A percentile compares a stretch with the other conserved stretches of the same genome.
Conservation (phyloP, 805 yeast species). For the Grigorovia transvaalensis region DNA sequence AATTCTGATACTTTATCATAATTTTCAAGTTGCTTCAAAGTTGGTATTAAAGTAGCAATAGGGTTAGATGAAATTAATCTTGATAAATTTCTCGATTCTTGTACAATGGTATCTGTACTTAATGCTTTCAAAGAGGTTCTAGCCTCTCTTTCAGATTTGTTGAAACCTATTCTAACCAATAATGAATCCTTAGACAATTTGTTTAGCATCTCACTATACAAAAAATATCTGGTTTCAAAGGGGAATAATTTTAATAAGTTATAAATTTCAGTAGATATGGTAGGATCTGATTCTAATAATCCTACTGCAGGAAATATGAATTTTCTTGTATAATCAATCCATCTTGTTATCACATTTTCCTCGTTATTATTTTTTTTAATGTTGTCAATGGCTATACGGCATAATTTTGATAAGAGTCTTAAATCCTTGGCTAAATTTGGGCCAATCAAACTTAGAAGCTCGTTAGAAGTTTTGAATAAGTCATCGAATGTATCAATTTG, state of each 20-base stretch:
- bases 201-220: slow-evolving; percentile 70
- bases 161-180: slow-evolving; percentile 46
- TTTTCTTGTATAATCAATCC: slow-evolving; percentile 57
- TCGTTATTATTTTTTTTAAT: slow-evolving; percentile 16
- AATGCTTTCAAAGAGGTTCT: slow-evolving; percentile 69
- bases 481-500: slow-evolving; percentile 31
- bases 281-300: slow-evolving; percentile 44
- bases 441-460: slow-evolving; percentile 45
- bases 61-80: slow-evolving; percentile 70
- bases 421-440: slow-evolving; percentile 41
- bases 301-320: slow-evolving; percentile 56
- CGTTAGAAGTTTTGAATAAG: slow-evolving; percentile 38
- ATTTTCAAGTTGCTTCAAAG: slow-evolving; percentile 78
- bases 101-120: slow-evolving; percentile 65
- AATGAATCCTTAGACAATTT: slow-evolving; percentile 47
- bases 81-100: slow-evolving; percentile 64
- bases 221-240: slow-evolving; percentile 53
- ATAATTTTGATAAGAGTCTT: slow-evolving; percentile 42
- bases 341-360: slow-evolving; percentile 17
- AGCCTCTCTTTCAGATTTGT: slow-evolving; percentile 67
- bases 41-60: slow-evolving; percentile 57
- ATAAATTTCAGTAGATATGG: slow-evolving; percentile 51
- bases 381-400: slow-evolving; percentile 45
- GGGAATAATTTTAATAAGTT: slow-evolving; percentile 43
- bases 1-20: slow-evolving; percentile 77